Conservation (phyloP, 345 rosid species). For the Carallia brachiata region DNA sequence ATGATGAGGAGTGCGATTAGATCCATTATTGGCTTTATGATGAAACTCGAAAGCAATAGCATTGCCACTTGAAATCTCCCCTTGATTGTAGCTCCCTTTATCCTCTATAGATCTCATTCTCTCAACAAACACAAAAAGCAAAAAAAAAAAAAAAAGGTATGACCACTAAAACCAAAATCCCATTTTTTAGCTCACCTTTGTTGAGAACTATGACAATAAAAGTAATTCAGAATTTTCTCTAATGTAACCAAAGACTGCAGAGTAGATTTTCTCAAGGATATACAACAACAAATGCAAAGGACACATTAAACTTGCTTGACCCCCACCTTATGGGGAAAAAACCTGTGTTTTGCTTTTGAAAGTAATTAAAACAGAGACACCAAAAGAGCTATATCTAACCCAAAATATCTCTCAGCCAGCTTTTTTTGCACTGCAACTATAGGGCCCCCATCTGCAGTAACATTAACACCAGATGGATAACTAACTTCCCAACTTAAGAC, state of each 20-base stretch:
- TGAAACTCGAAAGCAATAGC: slow-evolving; percentile 64
- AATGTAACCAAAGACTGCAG: slow-evolving; percentile 4
- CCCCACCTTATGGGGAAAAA: not conserved
- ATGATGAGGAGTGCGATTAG: slow-evolving; percentile 56
- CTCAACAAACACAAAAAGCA: slow-evolving; percentile 11
- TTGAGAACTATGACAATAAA: not conserved
- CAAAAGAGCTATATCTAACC: slow-evolving; percentile 11
- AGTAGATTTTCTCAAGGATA: slow-evolving; percentile 1
- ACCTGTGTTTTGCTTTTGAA: not conserved
- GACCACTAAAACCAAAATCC: slow-evolving; percentile 8
- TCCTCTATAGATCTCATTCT: slow-evolving; percentile 77
- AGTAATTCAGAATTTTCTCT: not conserved
- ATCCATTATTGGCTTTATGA: slow-evolving; percentile 61
- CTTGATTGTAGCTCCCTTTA: slow-evolving; percentile 46
- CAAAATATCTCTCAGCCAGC: slow-evolving; percentile 4
- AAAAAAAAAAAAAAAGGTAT: too few species aligned
- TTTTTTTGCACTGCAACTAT: too few species aligned
- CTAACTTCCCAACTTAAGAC: slow-evolving; percentile 14
- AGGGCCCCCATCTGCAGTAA: slow-evolving; percentile 9
- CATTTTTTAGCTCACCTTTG: not conserved
- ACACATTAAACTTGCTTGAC: slow-evolving; percentile 11
- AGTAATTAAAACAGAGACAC: slow-evolving; percentile 14
- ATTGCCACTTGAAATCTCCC: slow-evolving; percentile 47
- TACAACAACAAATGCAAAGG: slow-evolving; percentile 10
- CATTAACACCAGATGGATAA: slow-evolving; percentile 10